Percentiles rank a stretch among this genome's conserved stretches.
phyloP scores from a whole-genome alignment of 2,329 filamentous ascomycete genomes.

The Xylaria sp. region DNA sequence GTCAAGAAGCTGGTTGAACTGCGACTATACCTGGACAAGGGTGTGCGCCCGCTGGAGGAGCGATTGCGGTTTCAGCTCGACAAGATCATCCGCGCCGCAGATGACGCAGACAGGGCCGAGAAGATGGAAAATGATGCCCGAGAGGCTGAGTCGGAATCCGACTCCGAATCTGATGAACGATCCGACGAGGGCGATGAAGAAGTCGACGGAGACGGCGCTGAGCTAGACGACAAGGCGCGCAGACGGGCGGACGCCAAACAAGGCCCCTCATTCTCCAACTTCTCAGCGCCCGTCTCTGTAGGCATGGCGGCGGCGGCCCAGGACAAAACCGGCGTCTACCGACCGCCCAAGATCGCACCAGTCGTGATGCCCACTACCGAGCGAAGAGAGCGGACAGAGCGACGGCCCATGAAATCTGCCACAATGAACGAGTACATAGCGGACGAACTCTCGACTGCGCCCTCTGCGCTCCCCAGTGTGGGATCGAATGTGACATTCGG shows the following conservation, averaged over 20 bases:
- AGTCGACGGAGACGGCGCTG: conserved; percentile 38
- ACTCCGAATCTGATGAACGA: conserved; percentile 44
- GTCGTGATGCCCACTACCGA: conserved; percentile 78
- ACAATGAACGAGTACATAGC: conserved; percentile 92
- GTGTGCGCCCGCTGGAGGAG: conserved; percentile 86
- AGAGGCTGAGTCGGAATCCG: conserved; percentile 47
- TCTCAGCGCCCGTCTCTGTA: conserved; percentile 44
- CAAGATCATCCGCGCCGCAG: conserved; percentile 86
- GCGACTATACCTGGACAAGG: conserved; percentile 91
- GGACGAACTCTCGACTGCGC: conserved; percentile 81
- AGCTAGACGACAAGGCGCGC: conserved; percentile 24
- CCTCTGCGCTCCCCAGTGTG: conserved; percentile 85
- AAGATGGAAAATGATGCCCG: conserved; percentile 42
- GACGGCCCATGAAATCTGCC: conserved; percentile 72
- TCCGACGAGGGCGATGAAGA: conserved; percentile 45
- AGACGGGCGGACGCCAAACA: conserved; percentile 37
- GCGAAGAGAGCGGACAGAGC: conserved; percentile 65
- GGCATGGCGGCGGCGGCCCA: conserved; percentile 45
- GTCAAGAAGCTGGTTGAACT: conserved; percentile 89
- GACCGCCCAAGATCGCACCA: conserved; percentile 85
- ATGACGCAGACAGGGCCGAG: conserved; percentile 66
- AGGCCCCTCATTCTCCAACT: conserved; percentile 35
- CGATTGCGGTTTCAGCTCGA: conserved; percentile 95
- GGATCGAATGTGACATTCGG: conserved; percentile 84
- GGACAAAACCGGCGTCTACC: conserved; percentile 75